Conservation (phyloP, 73 alveolate genomes). For the Paramecium caudatum region DNA sequence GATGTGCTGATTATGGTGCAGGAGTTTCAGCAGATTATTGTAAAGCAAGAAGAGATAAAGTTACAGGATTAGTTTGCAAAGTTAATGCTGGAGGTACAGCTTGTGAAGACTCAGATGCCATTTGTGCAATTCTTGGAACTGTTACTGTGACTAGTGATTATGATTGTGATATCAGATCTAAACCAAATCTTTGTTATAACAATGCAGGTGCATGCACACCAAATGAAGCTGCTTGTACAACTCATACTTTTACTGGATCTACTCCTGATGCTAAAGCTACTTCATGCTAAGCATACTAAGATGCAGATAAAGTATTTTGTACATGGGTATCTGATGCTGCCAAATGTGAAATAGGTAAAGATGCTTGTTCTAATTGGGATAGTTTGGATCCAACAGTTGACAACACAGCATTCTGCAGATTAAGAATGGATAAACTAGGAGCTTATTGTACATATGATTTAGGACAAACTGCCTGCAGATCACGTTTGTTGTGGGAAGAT, state of each 20-base stretch:
- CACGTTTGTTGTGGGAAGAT: neutral
- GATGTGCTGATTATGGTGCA: slow-evolving; percentile 12
- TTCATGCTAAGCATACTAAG: neutral
- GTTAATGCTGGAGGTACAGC: neutral
- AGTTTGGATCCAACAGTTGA: neutral
- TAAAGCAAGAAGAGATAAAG: too few species aligned
- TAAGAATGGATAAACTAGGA: neutral
- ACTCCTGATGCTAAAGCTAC: neutral
- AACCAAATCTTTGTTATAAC: neutral
- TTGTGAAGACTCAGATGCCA: neutral
- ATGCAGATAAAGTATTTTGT: neutral
- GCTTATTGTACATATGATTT: neutral
- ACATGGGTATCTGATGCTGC: neutral
- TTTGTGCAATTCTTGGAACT: neutral
- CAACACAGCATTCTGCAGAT: neutral
- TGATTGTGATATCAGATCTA: neutral
- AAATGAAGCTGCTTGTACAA: neutral
- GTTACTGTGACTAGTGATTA: neutral
- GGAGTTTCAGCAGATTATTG: neutral
- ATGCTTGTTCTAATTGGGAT: neutral
- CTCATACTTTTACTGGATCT: neutral
- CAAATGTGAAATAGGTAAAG: neutral
- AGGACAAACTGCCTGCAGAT: neutral
- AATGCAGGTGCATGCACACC: neutral
- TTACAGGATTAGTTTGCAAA: neutral